Conservation (phyloP, 352 stramenopile species). For the Peronospora destructor region DNA sequence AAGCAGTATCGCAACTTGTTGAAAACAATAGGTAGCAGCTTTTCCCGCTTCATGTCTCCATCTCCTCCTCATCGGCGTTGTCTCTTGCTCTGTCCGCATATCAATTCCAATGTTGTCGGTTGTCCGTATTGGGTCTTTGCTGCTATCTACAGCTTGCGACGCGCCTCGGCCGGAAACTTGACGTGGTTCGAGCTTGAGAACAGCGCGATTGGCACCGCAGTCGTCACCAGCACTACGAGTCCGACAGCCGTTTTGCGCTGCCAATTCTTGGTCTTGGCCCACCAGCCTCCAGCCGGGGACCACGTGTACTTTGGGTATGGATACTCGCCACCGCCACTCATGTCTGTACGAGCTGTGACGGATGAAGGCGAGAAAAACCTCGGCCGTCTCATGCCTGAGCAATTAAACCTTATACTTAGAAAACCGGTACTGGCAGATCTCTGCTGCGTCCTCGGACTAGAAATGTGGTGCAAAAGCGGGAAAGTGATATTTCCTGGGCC, state of each 20-base stretch:
- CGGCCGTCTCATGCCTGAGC: background rate
- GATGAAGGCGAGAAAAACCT: background rate
- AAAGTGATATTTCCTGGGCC: too few species aligned
- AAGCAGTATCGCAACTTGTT: background rate
- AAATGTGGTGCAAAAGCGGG: too few species aligned
- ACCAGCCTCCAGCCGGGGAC: slow-evolving; percentile 82
- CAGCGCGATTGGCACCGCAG: slow-evolving; percentile 45
- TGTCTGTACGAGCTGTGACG: slow-evolving; percentile 11
- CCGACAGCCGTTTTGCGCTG: slow-evolving; percentile 66
- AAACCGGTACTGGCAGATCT: too few species aligned
- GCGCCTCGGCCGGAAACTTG: slow-evolving; percentile 69
- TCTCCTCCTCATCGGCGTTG: background rate
- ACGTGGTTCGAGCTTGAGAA: slow-evolving; percentile 58
- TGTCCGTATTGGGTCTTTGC: background rate
- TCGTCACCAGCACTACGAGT: slow-evolving; percentile 41
- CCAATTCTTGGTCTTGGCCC: slow-evolving; percentile 80
- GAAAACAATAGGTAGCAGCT: background rate
- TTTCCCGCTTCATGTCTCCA: background rate
- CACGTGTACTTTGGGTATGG: slow-evolving; percentile 85
- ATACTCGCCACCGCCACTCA: slow-evolving; percentile 77
- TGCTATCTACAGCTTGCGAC: slow-evolving; percentile 41
- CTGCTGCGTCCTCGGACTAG: too few species aligned
- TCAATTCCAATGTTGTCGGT: slow-evolving; percentile 16
- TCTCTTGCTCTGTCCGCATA: slow-evolving; percentile 12
- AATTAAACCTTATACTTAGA: too few species aligned